Evolutionary conservation across 805 yeast genomes (phyloP), one percentile per base, ranked within the genome.

Genomic region (Wickerhamomyces strasburgensis): DNA sequence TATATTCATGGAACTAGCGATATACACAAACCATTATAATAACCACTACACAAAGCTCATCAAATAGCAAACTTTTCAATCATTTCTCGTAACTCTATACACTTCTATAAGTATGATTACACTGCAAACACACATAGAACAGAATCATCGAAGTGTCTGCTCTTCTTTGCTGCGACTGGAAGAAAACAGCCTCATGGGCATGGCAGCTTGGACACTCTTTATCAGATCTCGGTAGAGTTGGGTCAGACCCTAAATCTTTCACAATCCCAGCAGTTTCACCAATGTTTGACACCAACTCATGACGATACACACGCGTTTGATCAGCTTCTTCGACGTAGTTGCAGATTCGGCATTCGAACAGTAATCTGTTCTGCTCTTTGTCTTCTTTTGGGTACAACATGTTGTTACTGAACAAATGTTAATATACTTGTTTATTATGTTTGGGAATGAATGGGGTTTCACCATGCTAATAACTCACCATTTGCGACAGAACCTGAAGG

Each of bases 321-420:
- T 80, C 88, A 0, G 98, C 96, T 44, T 84, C 73, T 61, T 93
- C 98, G 5, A 94, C 85, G 62, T 90, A 90, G 35, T 86, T 78
- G 58, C 98, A 93, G 56, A 90, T 89, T 56, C 98, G 79, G 65
- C 98, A 93, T 41, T 94, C 89, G 60, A 85, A 93, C 41, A 90
- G 68, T 44, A 93, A 78, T 48, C 73, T 62, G 40, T 55, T 62
- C 47, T 75, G 70, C 40, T 81, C 86, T 56, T 83, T 85, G 59
- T 93, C 98, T 67, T 93, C 98, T 49, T 86, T 78, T 15, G 98
- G 98, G 61, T 93, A 93, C 65, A 93, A 74, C 98, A 93, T 93
- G 60, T 93, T 93, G 73, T 93, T 93, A 75, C 94, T 57, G 32
- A 21, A 21, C 7, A 11, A 21, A n/a, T n/a, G n/a, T n/a, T n/a